Evolutionary conservation across 352 stramenopile genomes (phyloP).

Genomic region (Thraustochytrium sp.): DNA sequence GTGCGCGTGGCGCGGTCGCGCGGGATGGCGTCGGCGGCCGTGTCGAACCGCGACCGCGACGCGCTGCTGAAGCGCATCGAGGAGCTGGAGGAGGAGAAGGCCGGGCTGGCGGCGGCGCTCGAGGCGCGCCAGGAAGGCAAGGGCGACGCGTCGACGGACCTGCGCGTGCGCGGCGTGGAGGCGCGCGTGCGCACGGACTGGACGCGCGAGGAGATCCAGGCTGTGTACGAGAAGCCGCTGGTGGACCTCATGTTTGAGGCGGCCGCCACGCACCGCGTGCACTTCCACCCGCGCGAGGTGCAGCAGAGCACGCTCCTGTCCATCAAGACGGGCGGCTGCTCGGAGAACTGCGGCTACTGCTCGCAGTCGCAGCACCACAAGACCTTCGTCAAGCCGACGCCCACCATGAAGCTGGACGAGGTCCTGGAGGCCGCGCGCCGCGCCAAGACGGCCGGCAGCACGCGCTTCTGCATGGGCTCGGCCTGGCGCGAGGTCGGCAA

Average conservation of each 20-base stretch:
- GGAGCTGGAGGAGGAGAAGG: slow-evolving; percentile 12
- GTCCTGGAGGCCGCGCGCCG: slow-evolving; percentile 86
- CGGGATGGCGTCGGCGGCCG: neutral
- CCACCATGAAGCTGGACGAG: slow-evolving; percentile 91
- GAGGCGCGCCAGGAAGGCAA: too few species aligned
- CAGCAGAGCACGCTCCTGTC: slow-evolving; percentile 94
- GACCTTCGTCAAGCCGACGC: slow-evolving; percentile 97
- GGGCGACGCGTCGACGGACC: neutral
- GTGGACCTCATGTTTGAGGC: slow-evolving; percentile 94
- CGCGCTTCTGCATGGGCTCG: slow-evolving; percentile 96
- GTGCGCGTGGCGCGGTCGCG: neutral
- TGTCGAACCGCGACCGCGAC: neutral
- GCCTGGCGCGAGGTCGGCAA: slow-evolving; percentile 95
- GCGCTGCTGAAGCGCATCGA: slow-evolving; percentile 4
- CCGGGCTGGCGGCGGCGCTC: neutral
- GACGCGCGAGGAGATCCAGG: slow-evolving; percentile 85
- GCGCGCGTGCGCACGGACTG: slow-evolving; percentile 15
- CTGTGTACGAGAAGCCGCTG: slow-evolving; percentile 87
- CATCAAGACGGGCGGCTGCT: slow-evolving; percentile 94
- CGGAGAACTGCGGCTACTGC: slow-evolving; percentile 90
- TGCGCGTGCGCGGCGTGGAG: slow-evolving; percentile 17
- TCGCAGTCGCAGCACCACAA: slow-evolving; percentile 90
- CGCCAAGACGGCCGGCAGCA: slow-evolving; percentile 90
- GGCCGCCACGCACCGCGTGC: slow-evolving; percentile 90
- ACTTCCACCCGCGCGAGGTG: slow-evolving; percentile 92